These are phyloP conservation scores for Mortierella sp. DNA, from an alignment of 371 early-diverging fungal genomes.

Conservation along the genomic window DNA sequence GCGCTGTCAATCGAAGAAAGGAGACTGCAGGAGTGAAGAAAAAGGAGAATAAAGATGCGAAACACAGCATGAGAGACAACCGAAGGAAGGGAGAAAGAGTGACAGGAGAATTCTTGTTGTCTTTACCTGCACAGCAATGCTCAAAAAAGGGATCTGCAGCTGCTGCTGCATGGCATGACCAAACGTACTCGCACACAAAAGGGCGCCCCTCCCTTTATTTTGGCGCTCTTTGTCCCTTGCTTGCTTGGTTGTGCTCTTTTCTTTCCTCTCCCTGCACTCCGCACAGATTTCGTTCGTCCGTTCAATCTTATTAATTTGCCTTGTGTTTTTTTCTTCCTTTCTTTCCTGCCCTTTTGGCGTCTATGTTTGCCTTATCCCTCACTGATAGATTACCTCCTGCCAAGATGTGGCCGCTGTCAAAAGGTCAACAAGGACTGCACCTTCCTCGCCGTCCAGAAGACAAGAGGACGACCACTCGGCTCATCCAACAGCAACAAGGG, in stretches of 20 bases:
- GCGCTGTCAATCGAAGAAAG: background rate
- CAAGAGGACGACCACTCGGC: background rate
- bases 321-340: background rate
- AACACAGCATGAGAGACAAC: background rate
- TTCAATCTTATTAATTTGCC: background rate
- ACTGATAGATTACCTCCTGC: background rate
- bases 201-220: background rate
- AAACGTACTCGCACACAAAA: background rate
- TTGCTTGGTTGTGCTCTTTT: background rate
- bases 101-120: background rate
- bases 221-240: background rate
- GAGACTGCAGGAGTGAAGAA: background rate
- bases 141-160: background rate
- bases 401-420: constrained; percentile 11
- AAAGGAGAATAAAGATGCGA: background rate
- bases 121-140: background rate
- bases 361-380: background rate
- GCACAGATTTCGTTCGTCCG: background rate
- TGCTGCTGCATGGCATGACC: background rate
- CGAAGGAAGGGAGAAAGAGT: background rate
- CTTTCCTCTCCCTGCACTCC: background rate
- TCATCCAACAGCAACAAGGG: constrained; percentile 5
- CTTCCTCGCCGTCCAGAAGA: constrained; percentile 7
- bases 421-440: constrained; percentile 10
- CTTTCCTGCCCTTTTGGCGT: background rate